Conservation (phyloP, 176 grass and related monocot genomes). For the Oryza longistaminata region DNA sequence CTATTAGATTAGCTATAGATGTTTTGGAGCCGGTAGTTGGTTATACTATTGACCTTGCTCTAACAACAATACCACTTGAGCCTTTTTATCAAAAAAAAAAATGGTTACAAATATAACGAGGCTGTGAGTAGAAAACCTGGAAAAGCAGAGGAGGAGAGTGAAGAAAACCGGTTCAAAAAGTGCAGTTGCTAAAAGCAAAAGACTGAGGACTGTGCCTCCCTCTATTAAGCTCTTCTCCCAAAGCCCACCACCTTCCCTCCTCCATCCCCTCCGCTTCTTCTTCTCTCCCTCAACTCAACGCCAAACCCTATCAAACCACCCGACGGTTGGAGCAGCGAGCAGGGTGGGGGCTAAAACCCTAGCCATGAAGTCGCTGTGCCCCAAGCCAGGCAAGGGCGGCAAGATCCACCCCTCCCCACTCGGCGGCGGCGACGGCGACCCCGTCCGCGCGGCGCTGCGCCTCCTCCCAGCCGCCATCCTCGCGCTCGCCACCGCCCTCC, state of each 20-base stretch:
- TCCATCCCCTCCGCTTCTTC: background rate
- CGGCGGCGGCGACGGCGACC: background rate
- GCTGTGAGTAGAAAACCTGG: background rate
- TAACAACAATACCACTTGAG: too few species aligned
- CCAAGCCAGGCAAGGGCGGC: slow-evolving; percentile 46
- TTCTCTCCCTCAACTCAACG: too few species aligned
- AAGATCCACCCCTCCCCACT: slow-evolving; percentile 52
- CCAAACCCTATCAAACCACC: background rate
- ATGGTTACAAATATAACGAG: background rate
- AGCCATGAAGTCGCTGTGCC: slow-evolving; percentile 53
- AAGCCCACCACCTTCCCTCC: slow-evolving; percentile 10
- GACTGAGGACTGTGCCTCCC: background rate
- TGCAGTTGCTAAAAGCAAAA: slow-evolving; percentile 10
- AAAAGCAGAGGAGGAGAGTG: background rate
- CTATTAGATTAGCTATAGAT: too few species aligned
- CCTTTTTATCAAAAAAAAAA: background rate
- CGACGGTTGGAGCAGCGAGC: background rate
- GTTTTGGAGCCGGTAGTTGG: too few species aligned
- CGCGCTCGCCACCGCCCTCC: slow-evolving; percentile 39
- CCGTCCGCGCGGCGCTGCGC: slow-evolving; percentile 36
- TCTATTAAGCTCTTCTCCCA: slow-evolving; percentile 26
- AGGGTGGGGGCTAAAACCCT: slow-evolving; percentile 30
- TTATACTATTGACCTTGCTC: too few species aligned
- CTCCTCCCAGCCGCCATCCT: slow-evolving; percentile 55
- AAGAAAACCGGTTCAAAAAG: background rate